These are phyloP conservation scores for Ophiorrhiza pumila DNA, from an alignment of 257 asterid species.

Conservation along the genomic window DNA sequence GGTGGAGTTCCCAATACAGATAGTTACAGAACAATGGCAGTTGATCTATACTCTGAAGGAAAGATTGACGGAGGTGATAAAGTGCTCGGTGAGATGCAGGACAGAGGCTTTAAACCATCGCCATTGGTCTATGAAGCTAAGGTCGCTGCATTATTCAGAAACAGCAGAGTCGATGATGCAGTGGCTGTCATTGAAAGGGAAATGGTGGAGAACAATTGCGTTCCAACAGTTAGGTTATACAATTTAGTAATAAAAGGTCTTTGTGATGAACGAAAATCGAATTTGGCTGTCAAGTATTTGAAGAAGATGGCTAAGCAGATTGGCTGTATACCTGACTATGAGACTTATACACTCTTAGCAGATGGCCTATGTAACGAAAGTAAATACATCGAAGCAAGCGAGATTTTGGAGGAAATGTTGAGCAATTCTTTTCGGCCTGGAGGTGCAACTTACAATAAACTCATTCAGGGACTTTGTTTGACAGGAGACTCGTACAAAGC, in stretches of 20 bases:
- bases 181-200: slow-evolving; percentile 56
- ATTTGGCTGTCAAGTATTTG: slow-evolving; percentile 46
- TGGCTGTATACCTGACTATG: slow-evolving; percentile 60
- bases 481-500: slow-evolving; percentile 57
- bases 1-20: slow-evolving; percentile 66
- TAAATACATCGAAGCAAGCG: slow-evolving; percentile 63
- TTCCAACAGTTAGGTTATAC: slow-evolving; percentile 55
- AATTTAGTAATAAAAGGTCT: slow-evolving; percentile 67
- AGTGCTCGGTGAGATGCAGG: slow-evolving; percentile 57
- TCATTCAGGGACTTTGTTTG: slow-evolving; percentile 63
- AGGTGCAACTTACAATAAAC: slow-evolving; percentile 40
- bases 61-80: slow-evolving; percentile 59
- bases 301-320: slow-evolving; percentile 53
- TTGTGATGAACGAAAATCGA: slow-evolving; percentile 38
- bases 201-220: slow-evolving; percentile 50
- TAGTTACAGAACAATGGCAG: slow-evolving; percentile 58
- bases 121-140: slow-evolving; percentile 61
- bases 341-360: slow-evolving; percentile 52
- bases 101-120: slow-evolving; percentile 52
- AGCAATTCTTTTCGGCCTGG: slow-evolving; percentile 52
- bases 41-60: slow-evolving; percentile 67
- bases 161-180: slow-evolving; percentile 54
- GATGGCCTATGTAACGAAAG: slow-evolving; percentile 69
- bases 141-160: slow-evolving; percentile 44
- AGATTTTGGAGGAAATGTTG: slow-evolving; percentile 63